phyloP scores from a whole-genome alignment of 2,329 filamentous ascomycete species.

The Alternaria sp. region DNA sequence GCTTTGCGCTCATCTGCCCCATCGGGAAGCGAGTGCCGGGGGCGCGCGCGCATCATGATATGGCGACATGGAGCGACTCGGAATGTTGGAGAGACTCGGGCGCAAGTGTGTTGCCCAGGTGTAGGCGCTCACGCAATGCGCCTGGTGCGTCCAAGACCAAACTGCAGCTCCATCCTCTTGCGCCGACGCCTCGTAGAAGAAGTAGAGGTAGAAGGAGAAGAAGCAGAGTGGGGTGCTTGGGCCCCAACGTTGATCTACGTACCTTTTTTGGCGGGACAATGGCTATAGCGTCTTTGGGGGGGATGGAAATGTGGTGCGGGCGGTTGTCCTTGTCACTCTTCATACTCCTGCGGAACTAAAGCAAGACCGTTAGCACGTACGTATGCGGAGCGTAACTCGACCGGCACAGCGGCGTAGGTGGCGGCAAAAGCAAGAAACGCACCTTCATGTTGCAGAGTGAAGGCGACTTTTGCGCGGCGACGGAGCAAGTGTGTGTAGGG shows the following conservation, averaged over 20 bases:
- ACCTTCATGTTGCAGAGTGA: conserved; percentile 32
- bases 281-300: conserved; percentile 84
- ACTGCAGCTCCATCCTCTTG: conserved; percentile 1
- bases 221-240: background rate
- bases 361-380: conserved; percentile 37
- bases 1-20: conserved; percentile 35
- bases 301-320: conserved; percentile 76
- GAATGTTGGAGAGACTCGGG: conserved; percentile 1
- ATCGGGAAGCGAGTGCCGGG: conserved; percentile 26
- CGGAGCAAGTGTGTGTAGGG: conserved; percentile 17
- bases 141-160: background rate
- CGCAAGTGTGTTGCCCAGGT: conserved; percentile 1
- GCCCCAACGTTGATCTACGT: conserved; percentile 25
- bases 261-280: conserved; percentile 96
- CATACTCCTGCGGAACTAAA: conserved; percentile 78
- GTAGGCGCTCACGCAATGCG: conserved; percentile 9
- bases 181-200: conserved; percentile 1
- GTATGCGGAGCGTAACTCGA: conserved; percentile 33
- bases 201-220: background rate
- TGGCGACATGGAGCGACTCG: conserved; percentile 8
- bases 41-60: conserved; percentile 18
- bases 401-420: conserved; percentile 16
- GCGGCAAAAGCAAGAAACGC: conserved; percentile 15
- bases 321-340: conserved; percentile 85
- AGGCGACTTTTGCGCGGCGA: conserved; percentile 28